Evolutionary conservation across 768 basidiomycete genomes (phyloP), one percentile per base, ranked within the genome.

Genomic region (Kockovaella imperatae): DNA sequence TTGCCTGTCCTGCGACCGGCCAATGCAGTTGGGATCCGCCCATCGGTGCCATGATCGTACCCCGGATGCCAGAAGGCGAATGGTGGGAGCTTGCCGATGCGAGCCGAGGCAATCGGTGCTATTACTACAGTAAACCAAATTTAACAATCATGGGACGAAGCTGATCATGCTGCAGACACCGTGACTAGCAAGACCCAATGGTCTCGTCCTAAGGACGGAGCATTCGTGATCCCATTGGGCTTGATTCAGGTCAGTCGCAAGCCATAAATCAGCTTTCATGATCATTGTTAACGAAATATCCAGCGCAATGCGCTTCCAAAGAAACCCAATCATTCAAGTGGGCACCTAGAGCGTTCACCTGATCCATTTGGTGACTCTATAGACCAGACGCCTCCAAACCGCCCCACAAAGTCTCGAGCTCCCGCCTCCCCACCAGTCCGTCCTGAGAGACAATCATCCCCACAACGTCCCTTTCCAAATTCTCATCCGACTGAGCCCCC

Each of bases 61-160:
- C 90, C 39, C 84, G 87, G 4, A 84, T 77, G 56, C 77, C 79
- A 3, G 81, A 86, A 35, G 89, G 90, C 34, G 88, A 93, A 68
- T 95, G 90, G 89, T 96, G 90, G 90, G 90, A 95, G 70, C 77
- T 95, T 50, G 76, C 76, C 36, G 90, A 96, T 67, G 84, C 87
- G 30, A 79, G 82, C 36, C 78, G 87, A 43, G 84, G 82, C 36
- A 86, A 86, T 25, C 75, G 89, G 47, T 81, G 86, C 3, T 96
- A 96, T 69, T 96, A 89, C 72, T 91, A 93, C 72, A 89, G 64
- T 62, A 39, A 32, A 53, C 45, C 38, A 7, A 20, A 11, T 36
- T 25, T 35, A 13, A 14, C 21, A 10, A 14, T 23, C 39, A 39
- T 24, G 11, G 23, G 17, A 18, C 28, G 4, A 18, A 36, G 8